Percentiles rank a stretch among this genome's conserved stretches.
These are phyloP conservation scores for Hyphodiscus hymeniophilus DNA, from an alignment of 495 filamentous ascomycete genomes.

Conservation along the genomic window DNA sequence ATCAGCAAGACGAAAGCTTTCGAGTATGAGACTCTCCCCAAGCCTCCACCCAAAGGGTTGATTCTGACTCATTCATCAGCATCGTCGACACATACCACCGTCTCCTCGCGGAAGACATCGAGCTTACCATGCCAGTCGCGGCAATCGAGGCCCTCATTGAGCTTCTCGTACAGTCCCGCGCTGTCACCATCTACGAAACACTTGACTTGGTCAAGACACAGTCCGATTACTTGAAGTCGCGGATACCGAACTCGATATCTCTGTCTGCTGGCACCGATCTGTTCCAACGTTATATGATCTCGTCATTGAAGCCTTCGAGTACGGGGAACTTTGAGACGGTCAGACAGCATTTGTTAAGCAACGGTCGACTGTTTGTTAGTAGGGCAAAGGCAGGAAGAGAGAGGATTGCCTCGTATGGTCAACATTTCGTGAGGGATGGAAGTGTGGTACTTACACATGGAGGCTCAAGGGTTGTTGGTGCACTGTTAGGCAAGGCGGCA, in stretches of 20 bases:
- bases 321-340: slow-evolving; percentile 70
- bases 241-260: slow-evolving; percentile 79
- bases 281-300: slow-evolving; percentile 88
- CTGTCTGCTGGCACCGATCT: slow-evolving; percentile 90
- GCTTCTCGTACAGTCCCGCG: slow-evolving; percentile 64
- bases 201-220: slow-evolving; percentile 72
- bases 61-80: slow-evolving; percentile 26
- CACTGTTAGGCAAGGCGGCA: slow-evolving; percentile 64
- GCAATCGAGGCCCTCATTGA: slow-evolving; percentile 90
- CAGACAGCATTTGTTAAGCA: slow-evolving; percentile 70
- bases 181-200: slow-evolving; percentile 86
- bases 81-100: slow-evolving; percentile 45
- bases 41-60: not conserved
- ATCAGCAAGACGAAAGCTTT: slow-evolving; percentile 11
- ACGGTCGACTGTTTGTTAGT: slow-evolving; percentile 75
- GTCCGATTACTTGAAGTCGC: slow-evolving; percentile 61
- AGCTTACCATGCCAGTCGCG: slow-evolving; percentile 90
- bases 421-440: slow-evolving; percentile 67
- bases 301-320: slow-evolving; percentile 35
- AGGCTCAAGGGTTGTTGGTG: slow-evolving; percentile 73
- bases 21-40: slow-evolving; percentile 10
- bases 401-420: slow-evolving; percentile 72
- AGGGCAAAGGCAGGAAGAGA: slow-evolving; percentile 80
- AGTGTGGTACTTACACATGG: slow-evolving; percentile 79
- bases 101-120: slow-evolving; percentile 55